A percentile compares a stretch with the other conserved stretches of the same genome.
Conservation (phyloP, 2,329 filamentous ascomycete genomes). For the Apiospora arundinis region DNA sequence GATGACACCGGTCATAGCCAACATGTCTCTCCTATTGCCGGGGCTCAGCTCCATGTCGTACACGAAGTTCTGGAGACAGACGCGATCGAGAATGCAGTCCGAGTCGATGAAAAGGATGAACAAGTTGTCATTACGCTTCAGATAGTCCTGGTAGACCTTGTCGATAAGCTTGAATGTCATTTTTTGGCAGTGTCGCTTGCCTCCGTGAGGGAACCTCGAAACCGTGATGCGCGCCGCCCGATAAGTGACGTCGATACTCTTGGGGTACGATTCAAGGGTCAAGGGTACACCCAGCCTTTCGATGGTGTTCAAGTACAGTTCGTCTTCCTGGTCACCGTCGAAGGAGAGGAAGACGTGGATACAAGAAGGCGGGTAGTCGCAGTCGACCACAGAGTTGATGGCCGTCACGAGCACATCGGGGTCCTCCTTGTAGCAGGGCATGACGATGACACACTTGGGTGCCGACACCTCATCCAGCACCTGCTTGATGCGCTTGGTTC, state of each 20-base stretch:
- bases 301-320: slow-evolving; percentile 86
- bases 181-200: slow-evolving; percentile 94
- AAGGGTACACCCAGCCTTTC: slow-evolving; percentile 83
- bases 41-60: slow-evolving; percentile 98
- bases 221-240: slow-evolving; percentile 84
- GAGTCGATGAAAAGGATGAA: slow-evolving; percentile 98
- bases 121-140: slow-evolving; percentile 86
- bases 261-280: slow-evolving; percentile 78
- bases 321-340: slow-evolving; percentile 87
- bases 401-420: slow-evolving; percentile 84
- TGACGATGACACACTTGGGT: slow-evolving; percentile 93
- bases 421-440: slow-evolving; percentile 95
- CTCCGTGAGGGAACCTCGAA: slow-evolving; percentile 90
- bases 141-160: slow-evolving; percentile 86
- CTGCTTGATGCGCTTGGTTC: slow-evolving; percentile 81
- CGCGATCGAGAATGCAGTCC: slow-evolving; percentile 89
- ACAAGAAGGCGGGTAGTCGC: slow-evolving; percentile 90
- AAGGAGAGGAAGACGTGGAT: slow-evolving; percentile 96
- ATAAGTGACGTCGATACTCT: slow-evolving; percentile 90
- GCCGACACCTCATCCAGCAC: slow-evolving; percentile 84
- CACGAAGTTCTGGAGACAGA: slow-evolving; percentile 96
- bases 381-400: slow-evolving; percentile 89
- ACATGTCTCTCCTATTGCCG: slow-evolving; percentile 88
- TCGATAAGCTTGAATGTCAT: slow-evolving; percentile 92
- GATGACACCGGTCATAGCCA: slow-evolving; percentile 97